A percentile compares a stretch with the other conserved stretches of the same genome.
Conservation (phyloP, 352 stramenopile genomes). For the Albugo candida region DNA sequence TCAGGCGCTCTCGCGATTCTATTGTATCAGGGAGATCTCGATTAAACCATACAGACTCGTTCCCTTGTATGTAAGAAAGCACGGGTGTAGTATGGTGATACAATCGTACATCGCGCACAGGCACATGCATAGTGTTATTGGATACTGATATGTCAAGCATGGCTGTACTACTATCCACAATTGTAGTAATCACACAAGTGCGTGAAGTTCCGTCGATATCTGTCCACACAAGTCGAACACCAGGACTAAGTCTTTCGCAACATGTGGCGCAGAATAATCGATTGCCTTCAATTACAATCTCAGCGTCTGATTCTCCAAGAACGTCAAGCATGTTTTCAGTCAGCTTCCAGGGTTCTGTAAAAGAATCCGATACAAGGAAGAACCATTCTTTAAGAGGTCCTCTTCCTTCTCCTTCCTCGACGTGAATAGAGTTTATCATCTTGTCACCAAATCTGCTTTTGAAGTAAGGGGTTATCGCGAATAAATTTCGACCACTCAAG, state of each 20-base stretch:
- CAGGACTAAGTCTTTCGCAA: constrained; percentile 3
- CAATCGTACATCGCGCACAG: constrained; percentile 18
- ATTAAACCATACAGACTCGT: constrained; percentile 46
- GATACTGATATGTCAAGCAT: constrained; percentile 16
- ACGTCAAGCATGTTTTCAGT: too few relatives aligned
- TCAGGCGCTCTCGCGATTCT: constrained; percentile 15
- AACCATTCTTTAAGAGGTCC: constrained; percentile 64
- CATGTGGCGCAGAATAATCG: too few relatives aligned
- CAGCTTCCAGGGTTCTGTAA: too few relatives aligned
- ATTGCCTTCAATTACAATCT: too few relatives aligned
- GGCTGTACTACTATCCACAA: constrained; percentile 17
- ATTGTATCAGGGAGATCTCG: constrained; percentile 14
- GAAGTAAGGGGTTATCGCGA: constrained; percentile 33
- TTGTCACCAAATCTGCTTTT: constrained; percentile 52
- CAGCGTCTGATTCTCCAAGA: too few relatives aligned
- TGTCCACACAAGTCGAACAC: constrained; percentile 21
- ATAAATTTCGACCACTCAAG: constrained; percentile 12
- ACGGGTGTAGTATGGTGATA: constrained; percentile 18
- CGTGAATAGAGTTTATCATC: constrained; percentile 22
- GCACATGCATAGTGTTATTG: too few relatives aligned
- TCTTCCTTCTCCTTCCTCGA: constrained; percentile 62
- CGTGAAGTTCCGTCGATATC: constrained; percentile 11
- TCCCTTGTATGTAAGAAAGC: constrained; percentile 37
- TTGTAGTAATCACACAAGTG: constrained; percentile 26
- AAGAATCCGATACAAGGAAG: constrained; percentile 13